These are phyloP conservation scores for Auricularia sp. DNA, from an alignment of 768 basidiomycete genomes.

Conservation along the genomic window DNA sequence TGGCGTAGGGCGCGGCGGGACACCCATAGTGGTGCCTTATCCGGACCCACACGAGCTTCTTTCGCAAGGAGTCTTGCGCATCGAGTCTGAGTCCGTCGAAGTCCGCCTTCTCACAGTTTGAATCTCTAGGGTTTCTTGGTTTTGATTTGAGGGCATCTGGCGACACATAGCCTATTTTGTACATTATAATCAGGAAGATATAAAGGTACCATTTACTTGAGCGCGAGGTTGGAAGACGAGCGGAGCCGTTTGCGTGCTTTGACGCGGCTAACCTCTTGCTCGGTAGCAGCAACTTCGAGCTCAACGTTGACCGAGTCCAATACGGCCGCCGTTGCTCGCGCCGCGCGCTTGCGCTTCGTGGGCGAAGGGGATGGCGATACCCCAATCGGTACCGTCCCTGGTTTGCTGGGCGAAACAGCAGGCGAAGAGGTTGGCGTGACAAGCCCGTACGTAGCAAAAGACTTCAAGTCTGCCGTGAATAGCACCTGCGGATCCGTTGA, in stretches of 20 bases:
- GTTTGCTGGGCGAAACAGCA: background rate
- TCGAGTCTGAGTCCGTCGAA: background rate
- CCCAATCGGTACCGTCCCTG: background rate
- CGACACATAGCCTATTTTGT: too few relatives aligned
- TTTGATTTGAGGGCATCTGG: too few relatives aligned
- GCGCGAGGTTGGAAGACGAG: background rate
- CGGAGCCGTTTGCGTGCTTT: background rate
- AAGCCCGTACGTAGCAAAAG: conserved; percentile 53
- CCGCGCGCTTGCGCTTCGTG: conserved; percentile 11
- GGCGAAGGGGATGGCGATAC: conserved; percentile 4
- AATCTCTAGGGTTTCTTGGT: background rate
- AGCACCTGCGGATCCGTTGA: conserved; percentile 39
- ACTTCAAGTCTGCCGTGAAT: conserved; percentile 65
- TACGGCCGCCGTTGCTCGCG: background rate
- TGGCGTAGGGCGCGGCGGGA: background rate
- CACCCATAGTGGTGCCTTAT: background rate
- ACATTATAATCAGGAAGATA: too few relatives aligned
- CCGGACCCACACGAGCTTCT: background rate
- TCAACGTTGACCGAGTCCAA: background rate
- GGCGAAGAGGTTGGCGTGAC: conserved; percentile 9
- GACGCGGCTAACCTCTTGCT: background rate
- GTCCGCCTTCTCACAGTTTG: background rate
- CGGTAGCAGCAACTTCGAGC: background rate
- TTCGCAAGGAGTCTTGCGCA: background rate
- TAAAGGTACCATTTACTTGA: too few relatives aligned